Base-by-base conservation (phyloP, 1,139 yeast genomes). In the Protomyces inouyei region DNA sequence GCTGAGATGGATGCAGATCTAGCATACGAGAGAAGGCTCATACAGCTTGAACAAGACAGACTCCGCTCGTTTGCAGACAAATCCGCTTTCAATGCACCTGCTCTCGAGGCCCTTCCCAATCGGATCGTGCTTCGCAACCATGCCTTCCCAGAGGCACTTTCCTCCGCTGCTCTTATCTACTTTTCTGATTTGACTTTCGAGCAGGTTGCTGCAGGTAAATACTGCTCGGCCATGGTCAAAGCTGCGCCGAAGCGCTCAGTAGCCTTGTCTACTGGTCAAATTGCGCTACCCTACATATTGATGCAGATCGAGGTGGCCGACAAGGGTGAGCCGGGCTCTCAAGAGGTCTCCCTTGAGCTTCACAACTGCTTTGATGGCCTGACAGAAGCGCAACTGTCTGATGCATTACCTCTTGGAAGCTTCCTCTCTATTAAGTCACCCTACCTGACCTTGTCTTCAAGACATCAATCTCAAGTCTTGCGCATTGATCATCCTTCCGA, bases 401-500 rank as follows among this genome's bases (percentile, higher is more conserved):
- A 59, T 10, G 45, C 52, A n/a, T 38, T 52, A 2, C 57, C 63
- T 2, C 55, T 40, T 14, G 63, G 57, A 9, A 51, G 57, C 21
- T 51, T 28, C 4, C 35, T 59, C 35, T 9, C 52, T 4, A 52
- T 59, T 37, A 59, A 37, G 53, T 55, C 43, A 18, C 63, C 63
- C 14, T 59, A 40, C 16, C 36, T 38, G 21, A 43, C 63, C 10
- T 45, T 59, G 32, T 52, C 23, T 5, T 25, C 57, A 14, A 38
- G 52, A 10, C 43, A 9, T 25, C 48, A 35, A 38, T 37, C 35
- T 14, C 52, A 10, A 52, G 63, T 59, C 21, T 25, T 59, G 16
- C 57, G 52, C 12, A 57, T 59, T n/a, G 57, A 59, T 32, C 63
- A 59, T n/a, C 63, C 57, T 3, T 52, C 63, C 14, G 57, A 52